Conservation (phyloP, 2,329 filamentous ascomycete species). For the Epichloe brachyelytri region DNA sequence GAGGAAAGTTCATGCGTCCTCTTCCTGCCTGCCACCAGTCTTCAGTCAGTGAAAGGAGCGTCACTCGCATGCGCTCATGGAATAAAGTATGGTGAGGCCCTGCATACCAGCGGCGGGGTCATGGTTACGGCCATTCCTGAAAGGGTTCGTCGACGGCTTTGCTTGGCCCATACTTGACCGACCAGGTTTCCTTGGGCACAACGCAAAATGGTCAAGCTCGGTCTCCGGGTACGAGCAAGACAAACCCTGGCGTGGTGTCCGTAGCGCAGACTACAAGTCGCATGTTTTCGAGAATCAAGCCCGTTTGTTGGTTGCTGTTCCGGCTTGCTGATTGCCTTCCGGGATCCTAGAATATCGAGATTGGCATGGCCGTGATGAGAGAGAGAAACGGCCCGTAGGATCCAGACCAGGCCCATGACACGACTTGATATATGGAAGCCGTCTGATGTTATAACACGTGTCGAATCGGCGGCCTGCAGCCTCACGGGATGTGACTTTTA, state of each 20-base stretch:
- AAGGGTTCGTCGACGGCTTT: neutral
- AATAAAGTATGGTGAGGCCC: neutral
- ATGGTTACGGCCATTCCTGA: neutral
- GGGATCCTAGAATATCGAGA: neutral
- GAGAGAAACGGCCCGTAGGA: neutral
- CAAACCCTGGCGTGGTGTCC: no score
- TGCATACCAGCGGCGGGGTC: neutral
- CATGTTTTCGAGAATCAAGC: no score
- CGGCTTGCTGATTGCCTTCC: no score
- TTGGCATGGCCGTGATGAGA: neutral
- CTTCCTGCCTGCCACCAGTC: neutral
- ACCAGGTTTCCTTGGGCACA: no score
- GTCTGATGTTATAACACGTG: neutral
- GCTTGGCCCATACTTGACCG: neutral
- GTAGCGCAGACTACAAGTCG: no score
- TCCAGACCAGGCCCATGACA: neutral
- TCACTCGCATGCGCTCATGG: neutral
- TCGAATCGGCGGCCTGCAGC: neutral
- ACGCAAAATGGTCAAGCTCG: no score
- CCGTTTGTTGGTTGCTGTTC: no score
- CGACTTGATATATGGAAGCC: neutral
- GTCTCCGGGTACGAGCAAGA: no score
- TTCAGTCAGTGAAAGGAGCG: neutral
- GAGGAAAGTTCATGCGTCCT: neutral
- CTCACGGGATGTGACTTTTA: no score